Evolutionary conservation across 2,329 filamentous ascomycete genomes (phyloP).

Genomic region (Sclerotiophoma versabilis): DNA sequence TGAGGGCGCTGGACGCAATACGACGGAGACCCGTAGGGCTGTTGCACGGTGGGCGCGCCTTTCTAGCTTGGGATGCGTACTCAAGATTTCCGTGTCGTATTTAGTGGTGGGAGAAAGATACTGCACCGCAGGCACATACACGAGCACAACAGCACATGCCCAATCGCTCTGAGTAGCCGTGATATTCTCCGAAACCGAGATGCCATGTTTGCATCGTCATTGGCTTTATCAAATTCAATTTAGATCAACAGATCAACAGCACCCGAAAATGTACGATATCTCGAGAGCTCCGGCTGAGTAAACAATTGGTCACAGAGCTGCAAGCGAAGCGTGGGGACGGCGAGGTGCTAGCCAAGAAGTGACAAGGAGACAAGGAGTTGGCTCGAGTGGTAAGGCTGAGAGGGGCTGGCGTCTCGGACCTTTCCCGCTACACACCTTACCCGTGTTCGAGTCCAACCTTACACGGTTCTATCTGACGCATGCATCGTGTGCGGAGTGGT

Average conservation of each 20-base stretch:
- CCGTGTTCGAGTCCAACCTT: conserved; percentile 21
- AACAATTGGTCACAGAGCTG: conserved; percentile 6
- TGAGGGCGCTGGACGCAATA: neutral
- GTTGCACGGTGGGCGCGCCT: conserved; percentile 3
- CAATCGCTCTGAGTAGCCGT: neutral
- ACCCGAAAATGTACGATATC: neutral
- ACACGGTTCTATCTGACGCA: conserved; percentile 21
- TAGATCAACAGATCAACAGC: conserved; percentile 4
- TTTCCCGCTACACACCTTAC: conserved; percentile 24
- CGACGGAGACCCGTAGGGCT: conserved; percentile 10
- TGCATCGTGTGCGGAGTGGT: conserved; percentile 22
- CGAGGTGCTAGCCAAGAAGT: conserved; percentile 7
- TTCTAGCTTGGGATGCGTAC: conserved; percentile 6
- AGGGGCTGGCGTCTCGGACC: conserved; percentile 19
- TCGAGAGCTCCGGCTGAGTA: neutral
- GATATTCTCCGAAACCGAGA: conserved; percentile 13
- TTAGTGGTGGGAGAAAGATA: conserved; percentile 23
- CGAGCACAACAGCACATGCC: conserved; percentile 12
- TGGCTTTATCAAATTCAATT: neutral
- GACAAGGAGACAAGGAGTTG: conserved; percentile 9
- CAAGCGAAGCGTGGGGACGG: conserved; percentile 24
- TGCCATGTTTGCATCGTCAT: neutral
- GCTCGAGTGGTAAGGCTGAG: conserved; percentile 31
- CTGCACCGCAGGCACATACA: conserved; percentile 20
- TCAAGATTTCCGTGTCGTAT: conserved; percentile 15